These are phyloP conservation scores for Lentinula lateritia DNA, from an alignment of 768 basidiomycete species.

Conservation along the genomic window DNA sequence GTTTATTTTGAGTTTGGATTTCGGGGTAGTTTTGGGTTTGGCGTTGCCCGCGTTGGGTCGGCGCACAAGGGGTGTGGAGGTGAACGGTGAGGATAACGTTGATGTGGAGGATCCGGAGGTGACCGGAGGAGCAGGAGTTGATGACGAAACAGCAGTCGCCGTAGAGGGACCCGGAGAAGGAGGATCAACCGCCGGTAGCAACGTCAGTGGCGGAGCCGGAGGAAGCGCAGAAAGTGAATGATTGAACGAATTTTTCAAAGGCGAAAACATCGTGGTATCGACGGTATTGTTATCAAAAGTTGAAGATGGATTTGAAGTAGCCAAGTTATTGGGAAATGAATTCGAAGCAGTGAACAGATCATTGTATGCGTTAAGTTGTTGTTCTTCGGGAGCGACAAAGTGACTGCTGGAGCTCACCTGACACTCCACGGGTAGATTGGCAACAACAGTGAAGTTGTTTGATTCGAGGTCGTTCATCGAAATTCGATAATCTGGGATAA, in stretches of 20 bases:
- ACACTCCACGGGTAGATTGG: conserved; percentile 16
- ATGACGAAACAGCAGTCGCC: not conserved
- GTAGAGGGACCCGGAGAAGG: not conserved
- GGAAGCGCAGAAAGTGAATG: not conserved
- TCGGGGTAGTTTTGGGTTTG: not conserved
- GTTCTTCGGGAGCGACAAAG: not conserved
- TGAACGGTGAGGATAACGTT: not conserved
- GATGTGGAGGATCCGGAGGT: not conserved
- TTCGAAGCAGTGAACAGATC: not conserved
- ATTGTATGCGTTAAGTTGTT: not conserved
- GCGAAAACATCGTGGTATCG: not conserved
- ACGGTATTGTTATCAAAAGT: not conserved
- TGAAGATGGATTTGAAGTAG: not conserved
- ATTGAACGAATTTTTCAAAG: not conserved
- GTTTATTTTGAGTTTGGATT: not conserved
- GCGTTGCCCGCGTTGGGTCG: not conserved
- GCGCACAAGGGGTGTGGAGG: not conserved
- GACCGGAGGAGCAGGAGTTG: not conserved
- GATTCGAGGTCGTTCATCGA: conserved; percentile 13
- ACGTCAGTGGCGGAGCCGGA: not conserved
- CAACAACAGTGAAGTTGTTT: conserved; percentile 10
- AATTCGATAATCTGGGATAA: conserved; percentile 6
- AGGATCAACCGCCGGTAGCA: not conserved
- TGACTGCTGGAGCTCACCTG: conserved; percentile 8
- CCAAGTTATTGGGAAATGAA: not conserved